A percentile compares a stretch with the other conserved stretches of the same genome.
phyloP scores from a whole-genome alignment of 2,329 filamentous ascomycete genomes.

The Chaetomiaceae sp. region DNA sequence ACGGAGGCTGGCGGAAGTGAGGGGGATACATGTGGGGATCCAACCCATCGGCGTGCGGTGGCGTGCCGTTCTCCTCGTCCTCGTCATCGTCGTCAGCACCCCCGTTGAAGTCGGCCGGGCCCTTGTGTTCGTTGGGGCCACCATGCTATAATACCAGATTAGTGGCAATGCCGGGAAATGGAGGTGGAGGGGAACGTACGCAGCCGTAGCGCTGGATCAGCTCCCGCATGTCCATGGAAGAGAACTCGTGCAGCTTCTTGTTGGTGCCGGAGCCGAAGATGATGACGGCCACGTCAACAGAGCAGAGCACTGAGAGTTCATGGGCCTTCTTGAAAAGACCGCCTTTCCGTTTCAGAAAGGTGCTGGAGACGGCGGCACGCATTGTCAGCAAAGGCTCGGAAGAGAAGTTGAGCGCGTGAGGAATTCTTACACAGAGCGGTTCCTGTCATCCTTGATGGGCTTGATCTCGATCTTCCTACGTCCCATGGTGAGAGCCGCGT shows the following conservation, averaged over 20 bases:
- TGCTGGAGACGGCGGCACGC: conserved; percentile 51
- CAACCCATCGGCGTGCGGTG: conserved; percentile 60
- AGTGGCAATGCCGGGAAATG: conserved; percentile 2
- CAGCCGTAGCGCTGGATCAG: conserved; percentile 86
- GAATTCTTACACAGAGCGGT: conserved; percentile 82
- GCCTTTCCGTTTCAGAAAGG: conserved; percentile 97
- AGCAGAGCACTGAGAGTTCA: conserved; percentile 95
- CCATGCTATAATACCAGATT: conserved; percentile 61
- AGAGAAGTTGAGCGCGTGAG: neutral
- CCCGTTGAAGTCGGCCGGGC: conserved; percentile 84
- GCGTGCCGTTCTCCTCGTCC: conserved; percentile 69
- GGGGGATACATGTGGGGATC: conserved; percentile 61
- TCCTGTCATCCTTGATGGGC: conserved; percentile 97
- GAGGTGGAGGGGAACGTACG: conserved; percentile 51
- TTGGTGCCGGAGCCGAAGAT: conserved; percentile 83
- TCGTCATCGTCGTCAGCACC: conserved; percentile 82
- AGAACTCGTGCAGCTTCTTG: conserved; percentile 98
- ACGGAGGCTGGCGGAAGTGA: conserved; percentile 64
- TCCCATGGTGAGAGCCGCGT: conserved; percentile 61
- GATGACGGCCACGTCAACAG: conserved; percentile 96
- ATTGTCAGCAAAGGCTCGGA: conserved; percentile 15
- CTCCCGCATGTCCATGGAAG: conserved; percentile 87
- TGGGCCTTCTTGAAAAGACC: conserved; percentile 99
- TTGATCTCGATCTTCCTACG: conserved; percentile 99
- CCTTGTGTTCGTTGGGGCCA: conserved; percentile 91